phyloP scores from a whole-genome alignment of 1,139 yeast genomes.

The Dujonia santamariae region DNA sequence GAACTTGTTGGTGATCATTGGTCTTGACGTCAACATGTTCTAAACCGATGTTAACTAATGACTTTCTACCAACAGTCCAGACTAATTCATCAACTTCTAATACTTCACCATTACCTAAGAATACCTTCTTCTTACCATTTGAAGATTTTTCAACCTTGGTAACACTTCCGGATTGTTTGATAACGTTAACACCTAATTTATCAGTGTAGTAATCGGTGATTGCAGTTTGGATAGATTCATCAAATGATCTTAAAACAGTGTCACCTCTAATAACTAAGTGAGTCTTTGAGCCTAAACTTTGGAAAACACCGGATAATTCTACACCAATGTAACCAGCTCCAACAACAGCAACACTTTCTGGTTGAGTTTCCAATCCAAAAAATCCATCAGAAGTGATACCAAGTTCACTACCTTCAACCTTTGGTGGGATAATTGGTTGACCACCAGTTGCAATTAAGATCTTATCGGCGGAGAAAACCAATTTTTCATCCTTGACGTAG shows the following conservation, averaged over 20 bases:
- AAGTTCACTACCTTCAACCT: conserved; percentile 74
- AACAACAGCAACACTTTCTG: conserved; percentile 87
- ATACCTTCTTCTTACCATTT: conserved; percentile 61
- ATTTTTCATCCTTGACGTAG: conserved; percentile 46
- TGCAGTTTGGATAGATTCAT: conserved; percentile 72
- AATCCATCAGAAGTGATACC: conserved; percentile 94
- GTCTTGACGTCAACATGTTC: conserved; percentile 71
- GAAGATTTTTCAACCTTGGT: conserved; percentile 55
- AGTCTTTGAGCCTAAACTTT: conserved; percentile 83
- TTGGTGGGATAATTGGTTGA: conserved; percentile 65
- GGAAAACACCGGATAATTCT: conserved; percentile 91
- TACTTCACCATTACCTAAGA: conserved; percentile 49
- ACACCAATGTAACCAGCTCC: conserved; percentile 99
- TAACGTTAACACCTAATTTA: conserved; percentile 72
- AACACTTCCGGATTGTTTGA: conserved; percentile 61
- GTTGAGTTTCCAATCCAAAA: conserved; percentile 75
- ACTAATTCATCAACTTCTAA: conserved; percentile 76
- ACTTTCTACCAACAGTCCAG: conserved; percentile 93
- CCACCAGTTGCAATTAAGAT: conserved; percentile 95
- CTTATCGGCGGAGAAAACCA: conserved; percentile 74
- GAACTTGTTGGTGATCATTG: conserved; percentile 55
- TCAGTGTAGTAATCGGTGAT: conserved; percentile 76
- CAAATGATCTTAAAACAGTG: conserved; percentile 84
- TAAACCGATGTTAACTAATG: conserved; percentile 70
- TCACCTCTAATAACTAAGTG: conserved; percentile 89